phyloP scores from a whole-genome alignment of 1,139 yeast species.

The Diutina siamensis region DNA sequence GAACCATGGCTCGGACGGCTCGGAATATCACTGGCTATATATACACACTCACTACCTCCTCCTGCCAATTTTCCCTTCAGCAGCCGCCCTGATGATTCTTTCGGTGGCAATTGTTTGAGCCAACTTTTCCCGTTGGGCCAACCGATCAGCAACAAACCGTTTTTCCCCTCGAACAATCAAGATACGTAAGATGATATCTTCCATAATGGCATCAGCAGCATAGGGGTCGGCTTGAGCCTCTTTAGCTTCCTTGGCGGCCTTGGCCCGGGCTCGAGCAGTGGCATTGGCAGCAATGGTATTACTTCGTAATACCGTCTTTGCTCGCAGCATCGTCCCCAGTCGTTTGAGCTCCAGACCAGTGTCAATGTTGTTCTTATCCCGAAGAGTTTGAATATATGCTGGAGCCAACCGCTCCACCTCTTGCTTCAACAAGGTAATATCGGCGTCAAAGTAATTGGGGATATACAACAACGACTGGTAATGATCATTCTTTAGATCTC shows the following conservation, averaged over 20 bases:
- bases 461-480: slow-evolving; percentile 56
- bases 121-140: slow-evolving; percentile 51
- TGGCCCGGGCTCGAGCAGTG: slow-evolving; percentile 46
- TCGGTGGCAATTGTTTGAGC: slow-evolving; percentile 59
- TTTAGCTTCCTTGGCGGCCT: slow-evolving; percentile 38
- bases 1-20: background rate
- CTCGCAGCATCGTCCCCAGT: slow-evolving; percentile 1
- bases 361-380: slow-evolving; percentile 28
- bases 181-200: slow-evolving; percentile 57
- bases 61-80: slow-evolving; percentile 19
- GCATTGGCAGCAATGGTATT: slow-evolving; percentile 68
- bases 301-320: slow-evolving; percentile 20
- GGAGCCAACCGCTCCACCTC: slow-evolving; percentile 54
- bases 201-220: slow-evolving; percentile 45
- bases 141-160: slow-evolving; percentile 38
- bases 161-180: slow-evolving; percentile 34
- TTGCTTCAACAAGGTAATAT: slow-evolving; percentile 35
- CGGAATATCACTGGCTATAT: background rate
- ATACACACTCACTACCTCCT: background rate
- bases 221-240: slow-evolving; percentile 45
- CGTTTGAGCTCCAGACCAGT: background rate
- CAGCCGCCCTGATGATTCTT: slow-evolving; percentile 35
- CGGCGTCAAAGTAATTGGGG: slow-evolving; percentile 57
- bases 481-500: slow-evolving; percentile 48
- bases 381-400: slow-evolving; percentile 35